A percentile compares a stretch with the other conserved stretches of the same genome.
Conservation (phyloP, 2,329 filamentous ascomycete genomes). For the Aspergillus costaricaensis region DNA sequence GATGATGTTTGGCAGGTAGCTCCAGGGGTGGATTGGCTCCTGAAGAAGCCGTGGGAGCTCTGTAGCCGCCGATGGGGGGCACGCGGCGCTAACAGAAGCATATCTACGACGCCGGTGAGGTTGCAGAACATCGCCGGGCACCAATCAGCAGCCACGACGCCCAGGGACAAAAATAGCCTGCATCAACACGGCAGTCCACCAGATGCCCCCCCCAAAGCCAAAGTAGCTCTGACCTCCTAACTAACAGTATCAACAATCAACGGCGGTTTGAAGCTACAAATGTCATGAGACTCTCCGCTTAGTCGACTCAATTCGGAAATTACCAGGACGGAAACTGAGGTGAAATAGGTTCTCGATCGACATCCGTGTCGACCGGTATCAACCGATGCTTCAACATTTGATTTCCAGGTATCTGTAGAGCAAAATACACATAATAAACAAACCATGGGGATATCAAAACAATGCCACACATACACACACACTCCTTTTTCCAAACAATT, state of each 20-base stretch:
- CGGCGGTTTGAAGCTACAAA: too few relatives aligned
- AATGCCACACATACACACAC: slow-evolving; percentile 12
- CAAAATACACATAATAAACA: slow-evolving; percentile 15
- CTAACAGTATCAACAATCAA: too few relatives aligned
- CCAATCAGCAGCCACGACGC: slow-evolving; percentile 11
- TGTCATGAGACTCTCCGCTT: too few relatives aligned
- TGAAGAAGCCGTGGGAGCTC: background rate
- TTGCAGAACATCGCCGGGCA: background rate
- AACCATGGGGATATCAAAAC: slow-evolving; percentile 16
- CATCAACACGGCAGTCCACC: background rate
- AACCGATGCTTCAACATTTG: background rate
- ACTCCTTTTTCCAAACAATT: slow-evolving; percentile 8
- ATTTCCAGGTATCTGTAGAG: background rate
- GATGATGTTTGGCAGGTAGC: slow-evolving; percentile 4
- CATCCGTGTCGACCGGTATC: background rate
- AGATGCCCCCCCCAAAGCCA: too few relatives aligned
- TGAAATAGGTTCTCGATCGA: background rate
- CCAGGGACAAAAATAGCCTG: slow-evolving; percentile 11
- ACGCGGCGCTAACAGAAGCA: slow-evolving; percentile 13
- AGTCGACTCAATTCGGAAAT: too few relatives aligned
- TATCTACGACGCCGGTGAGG: background rate
- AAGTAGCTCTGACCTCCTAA: too few relatives aligned
- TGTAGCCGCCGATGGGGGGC: slow-evolving; percentile 21
- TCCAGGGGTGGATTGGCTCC: slow-evolving; percentile 19
- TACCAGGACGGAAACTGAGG: background rate